Conservation (phyloP, 1,139 yeast species). For the Kurtzmaniella quercitrusa region DNA sequence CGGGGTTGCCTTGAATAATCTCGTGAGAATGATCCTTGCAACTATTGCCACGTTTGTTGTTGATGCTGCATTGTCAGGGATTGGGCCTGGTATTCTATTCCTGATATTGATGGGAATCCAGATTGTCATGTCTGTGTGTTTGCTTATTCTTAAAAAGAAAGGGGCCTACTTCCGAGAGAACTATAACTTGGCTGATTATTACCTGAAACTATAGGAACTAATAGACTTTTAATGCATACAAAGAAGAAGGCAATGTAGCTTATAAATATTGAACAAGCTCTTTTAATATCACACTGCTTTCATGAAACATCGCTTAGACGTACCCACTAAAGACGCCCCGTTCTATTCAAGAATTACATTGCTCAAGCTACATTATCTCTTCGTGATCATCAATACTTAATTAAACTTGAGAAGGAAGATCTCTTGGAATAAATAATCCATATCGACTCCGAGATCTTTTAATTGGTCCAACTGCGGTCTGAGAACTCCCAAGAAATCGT, state of each 20-base stretch:
- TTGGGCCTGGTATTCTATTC: constrained; percentile 70
- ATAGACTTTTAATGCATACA: no score
- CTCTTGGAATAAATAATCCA: constrained; percentile 55
- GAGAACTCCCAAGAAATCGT: constrained; percentile 50
- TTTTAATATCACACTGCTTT: no score
- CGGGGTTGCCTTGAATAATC: constrained; percentile 79
- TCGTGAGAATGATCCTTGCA: constrained; percentile 69
- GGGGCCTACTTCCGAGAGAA: constrained; percentile 66
- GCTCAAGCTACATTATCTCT: background rate
- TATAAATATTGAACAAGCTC: no score
- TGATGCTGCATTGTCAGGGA: constrained; percentile 58
- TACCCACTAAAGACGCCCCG: no score
- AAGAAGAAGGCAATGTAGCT: no score
- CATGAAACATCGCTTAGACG: no score
- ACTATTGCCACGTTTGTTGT: constrained; percentile 73
- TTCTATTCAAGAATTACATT: no score
- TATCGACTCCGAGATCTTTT: constrained; percentile 66
- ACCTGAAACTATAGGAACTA: constrained; percentile 35
- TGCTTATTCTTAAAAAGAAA: constrained; percentile 48
- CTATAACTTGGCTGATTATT: constrained; percentile 56
- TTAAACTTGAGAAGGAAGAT: constrained; percentile 11
- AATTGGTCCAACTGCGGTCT: constrained; percentile 59
- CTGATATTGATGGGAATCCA: constrained; percentile 62
- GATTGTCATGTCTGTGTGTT: constrained; percentile 35
- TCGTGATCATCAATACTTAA: background rate